These are phyloP conservation scores for Phytophthora aleatoria DNA, from an alignment of 352 stramenopile genomes.

Conservation along the genomic window DNA sequence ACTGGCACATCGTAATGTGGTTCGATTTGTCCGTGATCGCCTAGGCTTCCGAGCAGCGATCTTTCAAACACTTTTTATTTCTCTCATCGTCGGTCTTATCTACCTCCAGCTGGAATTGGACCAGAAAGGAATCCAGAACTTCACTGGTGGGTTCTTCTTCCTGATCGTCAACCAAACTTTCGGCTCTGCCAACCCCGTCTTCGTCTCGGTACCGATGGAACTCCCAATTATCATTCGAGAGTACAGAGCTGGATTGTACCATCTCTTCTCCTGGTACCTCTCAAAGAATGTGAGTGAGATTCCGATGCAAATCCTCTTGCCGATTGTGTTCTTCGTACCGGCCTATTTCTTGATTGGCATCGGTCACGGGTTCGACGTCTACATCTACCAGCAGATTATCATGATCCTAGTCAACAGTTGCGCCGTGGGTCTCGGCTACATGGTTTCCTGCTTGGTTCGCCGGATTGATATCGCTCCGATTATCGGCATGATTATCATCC, in stretches of 20 bases:
- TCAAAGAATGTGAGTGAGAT: constrained; percentile 62
- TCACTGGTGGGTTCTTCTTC: constrained; percentile 53
- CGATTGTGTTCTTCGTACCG: constrained; percentile 45
- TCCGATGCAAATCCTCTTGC: constrained; percentile 46
- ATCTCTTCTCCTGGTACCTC: constrained; percentile 49
- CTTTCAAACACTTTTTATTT: constrained; percentile 40
- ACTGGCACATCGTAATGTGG: constrained; percentile 41
- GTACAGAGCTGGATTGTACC: constrained; percentile 43
- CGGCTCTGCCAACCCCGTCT: constrained; percentile 32
- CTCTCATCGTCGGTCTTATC: constrained; percentile 45
- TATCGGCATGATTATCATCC: constrained; percentile 39
- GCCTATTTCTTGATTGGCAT: constrained; percentile 53
- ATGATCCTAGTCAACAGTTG: constrained; percentile 45
- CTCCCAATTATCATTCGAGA: constrained; percentile 50
- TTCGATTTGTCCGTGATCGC: constrained; percentile 43
- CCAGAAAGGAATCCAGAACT: constrained; percentile 53
- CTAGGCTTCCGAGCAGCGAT: constrained; percentile 33
- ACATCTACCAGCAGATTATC: constrained; percentile 42
- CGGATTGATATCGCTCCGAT: constrained; percentile 40
- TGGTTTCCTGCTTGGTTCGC: constrained; percentile 43
- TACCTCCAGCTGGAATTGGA: constrained; percentile 50
- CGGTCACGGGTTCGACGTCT: constrained; percentile 37
- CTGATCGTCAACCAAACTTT: constrained; percentile 50
- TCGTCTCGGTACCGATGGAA: constrained; percentile 47
- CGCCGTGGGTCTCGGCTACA: constrained; percentile 45